phyloP scores from a whole-genome alignment of 371 early-diverging fungal species.

The Batkoa obscura region DNA sequence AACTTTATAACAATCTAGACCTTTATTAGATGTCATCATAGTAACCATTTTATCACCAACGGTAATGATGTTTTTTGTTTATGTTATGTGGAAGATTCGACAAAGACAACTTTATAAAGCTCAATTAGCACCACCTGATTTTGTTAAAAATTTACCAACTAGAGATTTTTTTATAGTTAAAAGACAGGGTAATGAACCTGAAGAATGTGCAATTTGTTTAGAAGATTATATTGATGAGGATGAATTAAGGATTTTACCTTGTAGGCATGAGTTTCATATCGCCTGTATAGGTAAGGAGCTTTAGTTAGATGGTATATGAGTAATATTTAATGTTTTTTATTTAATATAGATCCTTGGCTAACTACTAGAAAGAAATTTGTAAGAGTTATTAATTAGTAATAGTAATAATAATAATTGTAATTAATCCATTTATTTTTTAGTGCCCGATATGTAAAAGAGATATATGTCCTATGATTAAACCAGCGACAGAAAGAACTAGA shows the following conservation, averaged over 20 bases:
- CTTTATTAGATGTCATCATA: conserved; percentile 44
- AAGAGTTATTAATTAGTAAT: too few relatives aligned
- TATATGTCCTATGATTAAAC: too few relatives aligned
- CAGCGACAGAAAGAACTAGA: conserved; percentile 17
- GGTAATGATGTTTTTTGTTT: conserved; percentile 44
- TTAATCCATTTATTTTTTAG: conserved; percentile 16
- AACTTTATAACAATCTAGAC: conserved; percentile 15
- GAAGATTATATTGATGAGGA: conserved; percentile 69
- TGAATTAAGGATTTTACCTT: conserved; percentile 59
- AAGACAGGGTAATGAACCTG: conserved; percentile 31
- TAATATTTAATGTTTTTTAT: too few relatives aligned
- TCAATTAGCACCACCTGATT: conserved; percentile 40
- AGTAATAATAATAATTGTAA: neutral
- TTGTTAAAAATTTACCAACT: conserved; percentile 35
- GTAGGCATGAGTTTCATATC: conserved; percentile 79
- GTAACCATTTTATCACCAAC: conserved; percentile 44
- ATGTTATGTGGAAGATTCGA: conserved; percentile 38
- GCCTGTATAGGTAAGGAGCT: conserved; percentile 58
- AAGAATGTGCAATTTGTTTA: conserved; percentile 85
- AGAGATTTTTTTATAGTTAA: conserved; percentile 36
- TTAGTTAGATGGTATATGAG: neutral
- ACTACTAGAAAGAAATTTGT: conserved; percentile 60
- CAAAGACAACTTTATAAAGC: conserved; percentile 29
- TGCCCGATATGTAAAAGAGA: conserved; percentile 65
- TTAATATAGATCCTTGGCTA: conserved; percentile 41